These are phyloP conservation scores for Ascochyta pisi DNA, from an alignment of 2,329 filamentous ascomycete species.

Conservation along the genomic window DNA sequence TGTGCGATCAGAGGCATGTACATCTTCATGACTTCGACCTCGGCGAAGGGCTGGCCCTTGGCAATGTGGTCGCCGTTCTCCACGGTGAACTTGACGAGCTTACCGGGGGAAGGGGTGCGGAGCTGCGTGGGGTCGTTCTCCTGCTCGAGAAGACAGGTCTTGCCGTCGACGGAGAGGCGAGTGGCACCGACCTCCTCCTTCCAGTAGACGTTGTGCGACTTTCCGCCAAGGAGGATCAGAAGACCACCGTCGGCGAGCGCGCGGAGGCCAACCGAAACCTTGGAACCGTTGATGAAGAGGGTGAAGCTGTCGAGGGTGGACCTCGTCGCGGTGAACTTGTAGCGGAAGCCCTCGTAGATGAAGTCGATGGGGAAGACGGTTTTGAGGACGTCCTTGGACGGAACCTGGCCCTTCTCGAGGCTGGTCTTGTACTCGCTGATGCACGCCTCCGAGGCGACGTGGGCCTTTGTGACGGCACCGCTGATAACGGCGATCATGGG, in stretches of 20 bases:
- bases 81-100: conserved; percentile 96
- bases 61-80: conserved; percentile 94
- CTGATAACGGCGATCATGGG: conserved; percentile 92
- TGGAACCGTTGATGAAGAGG: conserved; percentile 98
- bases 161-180: conserved; percentile 93
- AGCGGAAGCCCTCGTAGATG: conserved; percentile 95
- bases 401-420: conserved; percentile 96
- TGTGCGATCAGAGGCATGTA: conserved; percentile 98
- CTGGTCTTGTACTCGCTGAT: conserved; percentile 85
- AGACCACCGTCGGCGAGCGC: conserved; percentile 93
- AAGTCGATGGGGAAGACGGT: conserved; percentile 98
- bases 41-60: conserved; percentile 91
- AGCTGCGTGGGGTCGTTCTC: conserved; percentile 99
- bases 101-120: conserved; percentile 91
- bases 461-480: conserved; percentile 92
- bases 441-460: conserved; percentile 90
- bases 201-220: conserved; percentile 99
- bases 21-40: conserved; percentile 99
- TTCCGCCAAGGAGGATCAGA: conserved; percentile 85
- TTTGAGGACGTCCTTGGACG: conserved; percentile 94
- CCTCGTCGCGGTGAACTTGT: conserved; percentile 97
- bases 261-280: conserved; percentile 90
- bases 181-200: conserved; percentile 98
- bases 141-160: conserved; percentile 96
- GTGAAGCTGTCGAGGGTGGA: conserved; percentile 94